Conservation (phyloP, 805 yeast genomes). For the Vanderwaltozyma verrucispora region DNA sequence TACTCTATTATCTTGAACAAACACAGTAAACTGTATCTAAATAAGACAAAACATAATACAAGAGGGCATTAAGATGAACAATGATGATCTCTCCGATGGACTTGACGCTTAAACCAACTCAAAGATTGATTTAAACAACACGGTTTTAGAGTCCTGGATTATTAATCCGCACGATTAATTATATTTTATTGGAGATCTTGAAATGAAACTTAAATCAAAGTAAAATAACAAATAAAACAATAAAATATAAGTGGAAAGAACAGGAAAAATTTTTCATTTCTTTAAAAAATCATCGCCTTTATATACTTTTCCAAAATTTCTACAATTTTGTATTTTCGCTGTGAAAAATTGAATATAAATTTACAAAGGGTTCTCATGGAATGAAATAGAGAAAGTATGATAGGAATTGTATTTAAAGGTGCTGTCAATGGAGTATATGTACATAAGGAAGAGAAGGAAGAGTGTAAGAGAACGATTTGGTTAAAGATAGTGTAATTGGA, state of each 20-base stretch:
- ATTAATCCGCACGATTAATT: conserved; percentile 49
- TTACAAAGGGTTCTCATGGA: background rate
- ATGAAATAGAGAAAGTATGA: too few relatives aligned
- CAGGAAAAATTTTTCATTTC: background rate
- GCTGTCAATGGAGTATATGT: too few relatives aligned
- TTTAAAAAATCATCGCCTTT: conserved; percentile 2
- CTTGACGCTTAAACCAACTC: conserved; percentile 49
- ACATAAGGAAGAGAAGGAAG: too few relatives aligned
- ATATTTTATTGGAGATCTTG: conserved; percentile 9
- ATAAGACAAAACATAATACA: conserved; percentile 17
- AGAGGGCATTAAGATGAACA: conserved; percentile 65
- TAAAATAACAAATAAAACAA: conserved; percentile 5
- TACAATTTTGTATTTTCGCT: too few relatives aligned
- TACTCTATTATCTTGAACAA: conserved; percentile 1
- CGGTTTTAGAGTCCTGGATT: conserved; percentile 64
- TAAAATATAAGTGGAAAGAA: conserved; percentile 3
- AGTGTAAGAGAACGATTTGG: too few relatives aligned
- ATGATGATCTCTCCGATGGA: conserved; percentile 50
- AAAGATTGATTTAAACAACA: conserved; percentile 45
- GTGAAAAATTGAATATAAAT: too few relatives aligned
- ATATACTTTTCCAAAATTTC: conserved; percentile 3
- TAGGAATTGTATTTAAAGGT: background rate
- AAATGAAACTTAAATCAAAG: conserved; percentile 8
- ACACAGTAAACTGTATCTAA: background rate
- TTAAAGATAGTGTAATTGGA: too few relatives aligned